Evolutionary conservation across 306 rosid species (phyloP).

Genomic region (Sicyos baderoa): DNA sequence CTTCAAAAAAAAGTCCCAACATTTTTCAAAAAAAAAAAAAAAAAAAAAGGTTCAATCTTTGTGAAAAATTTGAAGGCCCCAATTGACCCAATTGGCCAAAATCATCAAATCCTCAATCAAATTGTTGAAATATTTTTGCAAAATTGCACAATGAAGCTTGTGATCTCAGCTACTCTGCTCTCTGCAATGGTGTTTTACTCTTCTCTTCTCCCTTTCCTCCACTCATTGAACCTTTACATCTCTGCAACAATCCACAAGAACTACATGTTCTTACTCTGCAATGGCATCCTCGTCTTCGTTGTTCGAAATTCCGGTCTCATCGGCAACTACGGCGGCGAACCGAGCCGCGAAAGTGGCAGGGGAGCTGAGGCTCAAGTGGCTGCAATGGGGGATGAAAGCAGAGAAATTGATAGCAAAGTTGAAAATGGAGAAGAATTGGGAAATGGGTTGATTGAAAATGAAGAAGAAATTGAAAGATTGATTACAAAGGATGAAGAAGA

Average conservation of each 20-base stretch:
- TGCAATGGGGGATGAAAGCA: neutral
- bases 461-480: neutral
- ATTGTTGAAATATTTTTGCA: neutral
- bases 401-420: neutral
- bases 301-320: conserved; percentile 18
- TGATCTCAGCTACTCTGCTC: conserved; percentile 33
- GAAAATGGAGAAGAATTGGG: conserved; percentile 4
- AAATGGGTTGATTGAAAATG: neutral
- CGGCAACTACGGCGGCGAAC: conserved; percentile 21
- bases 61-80: neutral
- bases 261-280: conserved; percentile 58
- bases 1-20: neutral
- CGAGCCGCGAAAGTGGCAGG: neutral
- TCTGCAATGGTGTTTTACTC: conserved; percentile 24
- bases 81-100: neutral
- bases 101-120: neutral
- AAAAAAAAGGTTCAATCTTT: conserved; percentile 1
- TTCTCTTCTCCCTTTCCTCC: conserved; percentile 25
- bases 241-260: conserved; percentile 33
- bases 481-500: neutral
- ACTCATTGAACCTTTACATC: conserved; percentile 20
- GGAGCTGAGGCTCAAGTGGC: neutral
- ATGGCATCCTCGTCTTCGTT: conserved; percentile 40
- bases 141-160: conserved; percentile 25
- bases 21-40: neutral